A percentile compares a stretch with the other conserved stretches of the same genome.
These are phyloP conservation scores for Hericium erinaceus DNA, from an alignment of 768 basidiomycete species.

Conservation along the genomic window DNA sequence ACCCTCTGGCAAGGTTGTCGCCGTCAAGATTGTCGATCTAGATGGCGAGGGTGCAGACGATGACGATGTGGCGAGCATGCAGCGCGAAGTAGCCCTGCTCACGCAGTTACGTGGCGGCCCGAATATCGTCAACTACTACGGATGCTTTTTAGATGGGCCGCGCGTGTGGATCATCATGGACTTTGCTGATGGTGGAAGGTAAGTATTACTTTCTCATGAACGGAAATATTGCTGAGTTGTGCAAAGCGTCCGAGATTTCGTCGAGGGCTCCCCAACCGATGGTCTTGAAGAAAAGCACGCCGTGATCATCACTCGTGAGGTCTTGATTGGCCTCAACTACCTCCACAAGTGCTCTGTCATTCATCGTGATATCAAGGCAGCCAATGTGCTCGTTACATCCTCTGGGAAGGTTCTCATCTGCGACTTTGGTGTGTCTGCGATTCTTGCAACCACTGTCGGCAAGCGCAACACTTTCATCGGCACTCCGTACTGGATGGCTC, in stretches of 20 bases:
- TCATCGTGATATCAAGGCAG: conserved; percentile 96
- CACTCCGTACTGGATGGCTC: conserved; percentile 99
- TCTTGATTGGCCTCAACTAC: conserved; percentile 77
- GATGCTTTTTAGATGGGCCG: conserved; percentile 91
- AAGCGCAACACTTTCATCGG: conserved; percentile 96
- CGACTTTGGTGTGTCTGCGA: conserved; percentile 96
- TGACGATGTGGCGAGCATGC: conserved; percentile 94
- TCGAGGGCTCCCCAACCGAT: conserved; percentile 74
- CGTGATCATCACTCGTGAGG: conserved; percentile 81
- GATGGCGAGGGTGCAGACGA: conserved; percentile 64
- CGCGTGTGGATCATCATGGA: conserved; percentile 99
- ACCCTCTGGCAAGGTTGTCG: conserved; percentile 80
- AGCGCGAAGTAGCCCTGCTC: conserved; percentile 89
- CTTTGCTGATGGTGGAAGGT: conserved; percentile 81
- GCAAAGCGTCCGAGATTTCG: conserved; percentile 68
- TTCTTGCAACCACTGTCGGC: conserved; percentile 73
- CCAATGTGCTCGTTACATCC: conserved; percentile 87
- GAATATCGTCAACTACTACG: conserved; percentile 91
- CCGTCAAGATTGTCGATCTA: conserved; percentile 97
- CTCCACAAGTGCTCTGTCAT: conserved; percentile 93
- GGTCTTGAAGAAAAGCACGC: conserved; percentile 86
- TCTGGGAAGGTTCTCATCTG: conserved; percentile 90
- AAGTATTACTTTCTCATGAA: background rate
- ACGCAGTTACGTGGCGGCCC: conserved; percentile 84
- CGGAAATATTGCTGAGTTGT: background rate